Percentiles rank a stretch among this genome's conserved stretches.
These are phyloP conservation scores for Ciborinia camelliae DNA, from an alignment of 2,329 filamentous ascomycete species.

Conservation along the genomic window DNA sequence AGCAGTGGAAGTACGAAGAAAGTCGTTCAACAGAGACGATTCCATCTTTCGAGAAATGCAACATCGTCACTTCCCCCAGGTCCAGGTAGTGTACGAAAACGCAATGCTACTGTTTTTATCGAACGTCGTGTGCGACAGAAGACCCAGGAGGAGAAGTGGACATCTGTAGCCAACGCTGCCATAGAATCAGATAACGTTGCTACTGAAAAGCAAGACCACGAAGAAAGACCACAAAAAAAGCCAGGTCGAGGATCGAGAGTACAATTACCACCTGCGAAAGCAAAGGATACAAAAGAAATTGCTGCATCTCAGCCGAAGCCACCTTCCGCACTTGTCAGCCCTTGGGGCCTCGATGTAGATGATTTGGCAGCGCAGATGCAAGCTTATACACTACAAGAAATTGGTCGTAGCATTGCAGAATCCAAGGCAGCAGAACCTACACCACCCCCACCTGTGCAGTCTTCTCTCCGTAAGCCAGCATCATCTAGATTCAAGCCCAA, in stretches of 20 bases:
- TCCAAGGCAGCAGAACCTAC: slow-evolving; percentile 23
- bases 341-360: slow-evolving; percentile 38
- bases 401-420: slow-evolving; percentile 40
- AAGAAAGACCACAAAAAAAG: slow-evolving; percentile 30
- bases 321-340: slow-evolving; percentile 38
- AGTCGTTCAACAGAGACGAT: slow-evolving; percentile 45
- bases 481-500: slow-evolving; percentile 53
- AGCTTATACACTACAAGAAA: slow-evolving; percentile 56
- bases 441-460: slow-evolving; percentile 16
- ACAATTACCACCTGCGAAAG: background rate
- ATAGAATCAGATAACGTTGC: background rate
- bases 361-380: slow-evolving; percentile 55
- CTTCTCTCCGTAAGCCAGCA: slow-evolving; percentile 14
- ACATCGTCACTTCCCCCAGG: slow-evolving; percentile 3
- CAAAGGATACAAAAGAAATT: background rate
- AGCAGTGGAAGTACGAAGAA: slow-evolving; percentile 6
- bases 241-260: slow-evolving; percentile 29
- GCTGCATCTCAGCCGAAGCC: slow-evolving; percentile 16
- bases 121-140: slow-evolving; percentile 46
- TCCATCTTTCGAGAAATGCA: slow-evolving; percentile 53
- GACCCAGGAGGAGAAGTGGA: slow-evolving; percentile 7
- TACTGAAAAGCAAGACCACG: slow-evolving; percentile 8
- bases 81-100: slow-evolving; percentile 22
- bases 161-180: slow-evolving; percentile 1
- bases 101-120: slow-evolving; percentile 51